Evolutionary conservation across 2,329 filamentous ascomycete species (phyloP), one percentile per base, ranked within the genome.

Genomic region (Colletotrichum sp.): DNA sequence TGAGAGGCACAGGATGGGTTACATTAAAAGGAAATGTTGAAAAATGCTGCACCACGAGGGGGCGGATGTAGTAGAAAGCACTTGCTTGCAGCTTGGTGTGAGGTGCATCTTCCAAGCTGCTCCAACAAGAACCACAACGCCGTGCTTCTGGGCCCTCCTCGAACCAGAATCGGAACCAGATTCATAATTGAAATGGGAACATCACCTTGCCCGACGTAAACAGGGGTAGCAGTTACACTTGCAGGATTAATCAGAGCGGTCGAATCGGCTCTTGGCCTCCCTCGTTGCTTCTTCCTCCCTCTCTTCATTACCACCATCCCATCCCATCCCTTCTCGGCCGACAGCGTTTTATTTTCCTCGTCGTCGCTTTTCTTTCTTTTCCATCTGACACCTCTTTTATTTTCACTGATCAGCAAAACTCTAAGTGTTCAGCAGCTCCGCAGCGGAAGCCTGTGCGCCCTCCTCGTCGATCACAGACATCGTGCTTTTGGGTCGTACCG

Each of bases 391-490:
- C 27, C 69, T 36, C 28, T 63, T 66, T 66, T 48, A 25, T 44
- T 15, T 28, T 44, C 39, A 63, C 73, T 63, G 63, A 75, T 64
- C 55, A 34, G 13, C 28, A 25, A 27, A 28, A 59, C 55, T 57
- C 55, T 44, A 39, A 44, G 15, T 27, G 63, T 15, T 36, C 39
- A 48, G 39, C 25, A 68, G 28, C 64, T 60, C 63, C 30, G 52
- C 30, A 67, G 72, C 72, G 60, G 72, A 48, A 71, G 34, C 68
- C 61, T 66, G 48, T 71, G 72, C 67, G 30, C 68, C 48, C 16
- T 60, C 27, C 25, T 68, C 48, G 69, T 71, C 66, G 72, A 71
- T 66, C 67, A 74, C 52, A 36, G 48, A 67, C 22, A 22, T 36
- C 34, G 32, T 48, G 63, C 32, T 19, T 30, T 28, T 48, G 39